These are phyloP conservation scores for Mycothermus thermophilus DNA, from an alignment of 495 filamentous ascomycete genomes.

Conservation along the genomic window DNA sequence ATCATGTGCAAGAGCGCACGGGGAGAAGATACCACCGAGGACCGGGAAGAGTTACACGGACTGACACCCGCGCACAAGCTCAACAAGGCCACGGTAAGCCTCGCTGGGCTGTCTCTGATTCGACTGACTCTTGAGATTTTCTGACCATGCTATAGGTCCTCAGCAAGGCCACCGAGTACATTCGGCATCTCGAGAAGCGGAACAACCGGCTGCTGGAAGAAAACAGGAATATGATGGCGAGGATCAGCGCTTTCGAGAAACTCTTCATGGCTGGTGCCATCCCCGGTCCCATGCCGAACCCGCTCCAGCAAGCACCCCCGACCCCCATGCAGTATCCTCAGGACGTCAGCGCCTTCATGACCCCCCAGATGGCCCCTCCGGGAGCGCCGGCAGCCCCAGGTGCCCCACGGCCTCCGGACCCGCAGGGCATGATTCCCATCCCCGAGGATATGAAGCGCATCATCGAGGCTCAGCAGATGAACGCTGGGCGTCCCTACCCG, in stretches of 20 bases:
- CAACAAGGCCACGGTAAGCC: constrained; percentile 76
- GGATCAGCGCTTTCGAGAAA: constrained; percentile 54
- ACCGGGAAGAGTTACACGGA: constrained; percentile 66
- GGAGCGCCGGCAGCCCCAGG: too few relatives aligned
- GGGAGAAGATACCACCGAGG: constrained; percentile 54
- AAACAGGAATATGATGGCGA: constrained; percentile 58
- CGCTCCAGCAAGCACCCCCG: constrained; percentile 30
- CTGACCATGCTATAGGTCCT: constrained; percentile 45
- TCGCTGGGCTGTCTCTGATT: too few relatives aligned
- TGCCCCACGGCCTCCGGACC: constrained; percentile 20
- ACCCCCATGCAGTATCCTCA: constrained; percentile 36
- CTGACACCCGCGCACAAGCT: constrained; percentile 74
- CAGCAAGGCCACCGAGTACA: constrained; percentile 92
- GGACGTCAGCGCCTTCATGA: constrained; percentile 19
- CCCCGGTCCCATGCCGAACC: constrained; percentile 29
- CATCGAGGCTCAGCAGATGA: constrained; percentile 32
- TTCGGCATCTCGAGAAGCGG: constrained; percentile 79
- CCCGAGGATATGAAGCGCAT: constrained; percentile 67
- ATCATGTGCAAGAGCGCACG: constrained; percentile 54
- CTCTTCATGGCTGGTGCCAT: constrained; percentile 48
- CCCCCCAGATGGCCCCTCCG: constrained; percentile 18
- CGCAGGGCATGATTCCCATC: constrained; percentile 61
- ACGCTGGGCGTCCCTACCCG: constrained; percentile 30
- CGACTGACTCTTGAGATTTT: too few relatives aligned
- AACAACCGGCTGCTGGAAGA: constrained; percentile 72